Conservation (phyloP, 2,329 filamentous ascomycete genomes). For the Nemania bipapillata region DNA sequence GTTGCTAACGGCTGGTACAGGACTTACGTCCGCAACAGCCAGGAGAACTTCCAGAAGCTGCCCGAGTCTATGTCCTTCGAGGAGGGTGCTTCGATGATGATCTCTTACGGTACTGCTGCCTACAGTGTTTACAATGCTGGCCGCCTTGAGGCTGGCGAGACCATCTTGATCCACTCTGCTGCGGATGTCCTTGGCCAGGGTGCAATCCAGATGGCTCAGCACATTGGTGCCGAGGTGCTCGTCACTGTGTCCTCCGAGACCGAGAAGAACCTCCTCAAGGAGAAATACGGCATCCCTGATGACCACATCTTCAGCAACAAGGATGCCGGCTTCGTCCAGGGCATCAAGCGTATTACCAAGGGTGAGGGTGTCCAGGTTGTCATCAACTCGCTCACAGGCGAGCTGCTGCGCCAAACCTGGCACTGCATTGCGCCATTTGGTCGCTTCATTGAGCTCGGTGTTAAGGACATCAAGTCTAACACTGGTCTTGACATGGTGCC, state of each 20-base stretch:
- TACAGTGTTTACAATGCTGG: constrained; percentile 47
- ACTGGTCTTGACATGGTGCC: constrained; percentile 48
- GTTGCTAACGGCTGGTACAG: constrained; percentile 45
- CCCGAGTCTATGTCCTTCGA: constrained; percentile 47
- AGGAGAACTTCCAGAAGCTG: constrained; percentile 47
- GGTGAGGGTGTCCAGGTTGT: constrained; percentile 45
- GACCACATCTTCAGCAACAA: constrained; percentile 49
- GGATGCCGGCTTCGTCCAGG: constrained; percentile 46
- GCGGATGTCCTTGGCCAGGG: constrained; percentile 45
- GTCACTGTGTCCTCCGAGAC: constrained; percentile 46
- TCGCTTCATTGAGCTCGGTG: constrained; percentile 46
- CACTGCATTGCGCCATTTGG: constrained; percentile 48
- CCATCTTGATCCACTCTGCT: constrained; percentile 47
- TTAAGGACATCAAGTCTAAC: constrained; percentile 48
- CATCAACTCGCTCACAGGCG: constrained; percentile 45
- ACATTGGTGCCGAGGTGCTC: constrained; percentile 45
- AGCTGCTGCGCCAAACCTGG: constrained; percentile 47
- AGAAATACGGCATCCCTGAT: constrained; percentile 43
- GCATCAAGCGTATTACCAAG: constrained; percentile 46
- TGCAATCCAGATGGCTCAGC: constrained; percentile 46
- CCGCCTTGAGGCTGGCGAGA: constrained; percentile 46
- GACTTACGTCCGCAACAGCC: constrained; percentile 45
- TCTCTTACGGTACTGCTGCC: constrained; percentile 46
- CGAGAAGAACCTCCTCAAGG: constrained; percentile 45
- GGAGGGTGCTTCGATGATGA: constrained; percentile 46